Base-by-base conservation (phyloP, 2,329 filamentous ascomycete species). In the Ophiosphaerella korrae region DNA sequence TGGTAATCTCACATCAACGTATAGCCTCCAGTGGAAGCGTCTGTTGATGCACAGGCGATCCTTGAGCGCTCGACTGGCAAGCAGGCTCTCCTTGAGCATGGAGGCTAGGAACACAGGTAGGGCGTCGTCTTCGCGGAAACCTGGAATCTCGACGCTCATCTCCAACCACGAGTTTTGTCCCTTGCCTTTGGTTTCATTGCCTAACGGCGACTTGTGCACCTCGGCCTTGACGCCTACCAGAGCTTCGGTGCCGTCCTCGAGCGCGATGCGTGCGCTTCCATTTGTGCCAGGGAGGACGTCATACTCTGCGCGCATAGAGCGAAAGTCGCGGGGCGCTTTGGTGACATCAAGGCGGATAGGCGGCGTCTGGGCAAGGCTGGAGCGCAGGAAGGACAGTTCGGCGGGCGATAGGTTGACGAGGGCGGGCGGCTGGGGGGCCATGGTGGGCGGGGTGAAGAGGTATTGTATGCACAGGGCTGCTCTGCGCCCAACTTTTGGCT, bases 181-280 rank as follows among this genome's bases (percentile, higher is more conserved):
- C 53, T 72, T 71, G 33, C 68, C 74, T 31, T 60, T 60, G 46
- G 54, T 63, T 5, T 64, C 63, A 35, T 60, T 58, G 21, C 57
- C 57, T 64, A 63, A 59, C 42, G 57, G 64, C 14, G 88, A 91
- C 78, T 84, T 87, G 74, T 96, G 92, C 3, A 97, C 90, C 76
- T 97, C 93, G 0, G 90, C 92, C 77, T 97, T 99, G 54, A 97
- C 88, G 39, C 94, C 94, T 5, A 97, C 94, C 54, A 99, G 88
- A 6, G 94, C 94, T 75, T 99, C 94, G 1, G 92, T 96, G 43
- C 94, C 94, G 73, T 99, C 94, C 3, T 92, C 87, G 71, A 97
- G 95, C 61, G 93, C 96, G 40, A 99, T 88, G 31, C 95, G 86
- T 52, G 94, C 93, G 74, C 90, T 95, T 54, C 94, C 94, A 69